Evolutionary conservation across 176 grass and related monocot genomes (phyloP).

Genomic region (Oryza coarctata): DNA sequence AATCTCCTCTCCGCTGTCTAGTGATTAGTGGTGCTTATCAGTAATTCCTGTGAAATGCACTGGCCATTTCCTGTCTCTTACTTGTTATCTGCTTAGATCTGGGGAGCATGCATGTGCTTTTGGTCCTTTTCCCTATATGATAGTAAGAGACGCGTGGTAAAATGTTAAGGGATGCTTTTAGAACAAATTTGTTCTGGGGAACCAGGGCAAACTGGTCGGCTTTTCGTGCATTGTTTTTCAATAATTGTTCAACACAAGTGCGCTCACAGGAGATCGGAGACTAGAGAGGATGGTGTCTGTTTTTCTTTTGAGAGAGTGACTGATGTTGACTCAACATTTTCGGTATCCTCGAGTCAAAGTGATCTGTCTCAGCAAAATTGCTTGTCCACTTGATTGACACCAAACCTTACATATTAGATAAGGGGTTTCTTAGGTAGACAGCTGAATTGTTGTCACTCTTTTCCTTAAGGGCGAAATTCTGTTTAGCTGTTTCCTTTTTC

Average conservation of each 20-base stretch:
- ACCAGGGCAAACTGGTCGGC: neutral
- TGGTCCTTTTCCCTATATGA: neutral
- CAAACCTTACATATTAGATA: neutral
- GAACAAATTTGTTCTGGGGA: neutral
- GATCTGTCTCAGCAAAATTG: neutral
- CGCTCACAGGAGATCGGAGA: neutral
- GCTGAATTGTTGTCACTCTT: neutral
- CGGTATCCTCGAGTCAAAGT: neutral
- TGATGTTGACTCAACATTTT: neutral
- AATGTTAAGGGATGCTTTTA: neutral
- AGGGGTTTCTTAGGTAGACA: neutral
- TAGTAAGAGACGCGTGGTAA: neutral
- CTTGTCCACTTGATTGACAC: neutral
- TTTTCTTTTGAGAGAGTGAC: neutral
- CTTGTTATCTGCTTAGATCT: neutral
- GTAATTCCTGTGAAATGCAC: neutral
- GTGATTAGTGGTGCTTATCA: neutral
- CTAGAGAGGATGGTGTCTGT: neutral
- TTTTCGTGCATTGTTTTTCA: constrained; percentile 1
- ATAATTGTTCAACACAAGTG: neutral
- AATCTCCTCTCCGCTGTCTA: neutral
- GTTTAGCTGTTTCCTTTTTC: neutral
- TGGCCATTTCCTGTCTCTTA: neutral
- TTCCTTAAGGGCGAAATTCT: neutral
- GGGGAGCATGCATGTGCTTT: neutral